A percentile compares a stretch with the other conserved stretches of the same genome.
Evolutionary conservation across 2,329 filamentous ascomycete species (phyloP).

Genomic region (Fusarium cicatricum): DNA sequence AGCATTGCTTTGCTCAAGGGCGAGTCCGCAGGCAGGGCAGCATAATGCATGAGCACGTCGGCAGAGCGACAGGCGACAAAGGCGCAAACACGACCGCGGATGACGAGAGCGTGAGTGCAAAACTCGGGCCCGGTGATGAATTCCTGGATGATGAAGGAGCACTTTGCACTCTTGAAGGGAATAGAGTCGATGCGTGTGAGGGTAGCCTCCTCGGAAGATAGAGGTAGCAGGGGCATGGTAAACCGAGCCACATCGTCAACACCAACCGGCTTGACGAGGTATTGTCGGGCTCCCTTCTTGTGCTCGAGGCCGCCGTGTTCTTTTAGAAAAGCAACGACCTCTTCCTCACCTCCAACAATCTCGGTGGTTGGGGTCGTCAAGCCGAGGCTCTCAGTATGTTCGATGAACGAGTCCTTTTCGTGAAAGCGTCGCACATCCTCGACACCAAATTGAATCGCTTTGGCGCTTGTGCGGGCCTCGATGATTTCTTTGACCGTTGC

Average conservation of each 20-base stretch:
- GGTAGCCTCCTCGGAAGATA: constrained; percentile 60
- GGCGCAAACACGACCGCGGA: constrained; percentile 69
- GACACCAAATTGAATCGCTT: constrained; percentile 69
- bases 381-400: constrained; percentile 61
- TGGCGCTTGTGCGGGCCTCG: constrained; percentile 65
- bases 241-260: constrained; percentile 67
- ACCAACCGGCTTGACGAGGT: constrained; percentile 72
- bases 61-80: constrained; percentile 73
- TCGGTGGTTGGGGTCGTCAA: constrained; percentile 63
- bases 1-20: constrained; percentile 67
- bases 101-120: constrained; percentile 74
- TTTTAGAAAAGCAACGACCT: constrained; percentile 62
- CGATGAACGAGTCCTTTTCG: constrained; percentile 71
- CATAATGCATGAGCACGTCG: constrained; percentile 72
- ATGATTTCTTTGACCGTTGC: constrained; percentile 69
- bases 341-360: constrained; percentile 60
- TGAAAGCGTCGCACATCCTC: constrained; percentile 66
- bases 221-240: constrained; percentile 72
- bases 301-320: constrained; percentile 30
- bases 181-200: constrained; percentile 59
- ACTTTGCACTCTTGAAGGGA: constrained; percentile 51
- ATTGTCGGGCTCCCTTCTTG: constrained; percentile 50
- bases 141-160: constrained; percentile 66
- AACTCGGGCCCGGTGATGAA: constrained; percentile 70
- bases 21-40: constrained; percentile 62